phyloP scores from a whole-genome alignment of 1,284 basidiomycete genomes.

The Exobasidium rhododendri region DNA sequence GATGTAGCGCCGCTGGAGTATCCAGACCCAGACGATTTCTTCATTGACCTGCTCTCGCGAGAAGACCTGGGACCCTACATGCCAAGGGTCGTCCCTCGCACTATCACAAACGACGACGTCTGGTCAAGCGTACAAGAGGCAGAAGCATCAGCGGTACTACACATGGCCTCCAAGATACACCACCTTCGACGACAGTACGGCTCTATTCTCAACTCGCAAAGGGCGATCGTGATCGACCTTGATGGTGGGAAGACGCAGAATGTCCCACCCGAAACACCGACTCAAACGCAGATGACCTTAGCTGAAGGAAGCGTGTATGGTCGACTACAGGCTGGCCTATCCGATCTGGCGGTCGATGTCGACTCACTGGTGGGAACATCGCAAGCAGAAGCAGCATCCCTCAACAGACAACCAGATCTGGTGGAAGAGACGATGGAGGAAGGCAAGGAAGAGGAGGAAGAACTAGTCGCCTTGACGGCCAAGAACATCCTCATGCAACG shows the following conservation, averaged over 20 bases:
- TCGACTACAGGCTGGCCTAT: conserved; percentile 5
- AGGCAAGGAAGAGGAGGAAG: background rate
- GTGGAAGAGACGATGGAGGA: background rate
- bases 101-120: background rate
- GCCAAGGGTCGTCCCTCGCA: background rate
- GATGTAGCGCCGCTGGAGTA: background rate
- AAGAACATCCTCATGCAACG: conserved; percentile 13
- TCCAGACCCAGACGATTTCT: background rate
- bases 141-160: background rate
- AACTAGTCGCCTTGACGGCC: background rate
- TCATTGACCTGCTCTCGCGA: background rate
- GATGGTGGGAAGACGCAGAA: background rate
- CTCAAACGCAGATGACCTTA: conserved; percentile 14
- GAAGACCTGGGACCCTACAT: background rate
- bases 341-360: background rate
- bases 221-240: background rate
- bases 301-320: conserved; percentile 14
- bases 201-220: background rate
- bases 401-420: background rate
- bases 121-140: conserved; percentile 9
- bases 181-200: background rate
- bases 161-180: background rate
- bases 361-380: background rate
- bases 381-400: background rate
- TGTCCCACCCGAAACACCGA: conserved; percentile 12